Conservation (phyloP, 2,329 filamentous ascomycete genomes). For the Colletotrichum tabaci region DNA sequence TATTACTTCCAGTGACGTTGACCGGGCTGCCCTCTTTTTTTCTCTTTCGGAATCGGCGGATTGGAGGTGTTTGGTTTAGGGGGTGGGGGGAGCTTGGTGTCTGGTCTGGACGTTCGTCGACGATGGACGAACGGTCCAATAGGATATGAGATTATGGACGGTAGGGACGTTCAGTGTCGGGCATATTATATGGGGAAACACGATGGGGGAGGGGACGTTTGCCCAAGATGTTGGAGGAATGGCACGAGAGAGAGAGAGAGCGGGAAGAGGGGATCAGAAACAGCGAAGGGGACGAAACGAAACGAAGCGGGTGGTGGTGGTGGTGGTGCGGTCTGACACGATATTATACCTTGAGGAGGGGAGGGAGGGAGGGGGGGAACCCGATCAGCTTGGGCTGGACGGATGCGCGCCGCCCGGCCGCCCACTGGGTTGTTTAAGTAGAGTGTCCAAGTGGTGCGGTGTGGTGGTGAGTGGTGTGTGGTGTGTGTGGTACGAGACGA, state of each 20-base stretch:
- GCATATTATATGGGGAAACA: neutral
- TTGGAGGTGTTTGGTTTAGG: too few species aligned
- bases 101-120: too few species aligned
- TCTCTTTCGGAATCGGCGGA: neutral
- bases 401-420: neutral
- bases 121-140: too few species aligned
- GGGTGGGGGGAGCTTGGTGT: too few species aligned
- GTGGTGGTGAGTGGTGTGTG: neutral
- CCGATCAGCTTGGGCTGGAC: neutral
- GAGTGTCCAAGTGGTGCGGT: too few species aligned
- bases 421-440: too few species aligned
- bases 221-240: neutral
- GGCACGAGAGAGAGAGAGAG: neutral
- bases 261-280: neutral
- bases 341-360: constrained; percentile 7
- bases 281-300: neutral
- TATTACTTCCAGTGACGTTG: neutral
- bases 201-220: neutral
- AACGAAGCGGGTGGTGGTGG: too few species aligned
- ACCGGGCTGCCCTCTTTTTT: neutral
- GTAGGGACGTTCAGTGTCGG: neutral
- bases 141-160: neutral
- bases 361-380: too few species aligned
- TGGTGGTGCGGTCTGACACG: constrained; percentile 18
- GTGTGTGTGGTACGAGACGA: neutral